These are phyloP conservation scores for Eutrema yunnanense DNA, from an alignment of 345 rosid genomes.

Conservation along the genomic window DNA sequence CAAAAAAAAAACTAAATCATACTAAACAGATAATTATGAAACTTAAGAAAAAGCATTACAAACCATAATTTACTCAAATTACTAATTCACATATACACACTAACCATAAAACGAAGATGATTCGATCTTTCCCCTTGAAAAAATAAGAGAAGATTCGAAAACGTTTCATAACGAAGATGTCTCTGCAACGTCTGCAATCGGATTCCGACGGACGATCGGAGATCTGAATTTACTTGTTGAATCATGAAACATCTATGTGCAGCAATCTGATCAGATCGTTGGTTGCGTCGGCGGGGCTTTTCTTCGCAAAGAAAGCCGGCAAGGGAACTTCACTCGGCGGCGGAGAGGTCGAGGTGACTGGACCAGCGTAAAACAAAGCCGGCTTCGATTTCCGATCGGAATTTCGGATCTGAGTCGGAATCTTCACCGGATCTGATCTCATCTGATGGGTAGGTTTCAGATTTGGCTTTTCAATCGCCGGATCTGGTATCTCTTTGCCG, in stretches of 20 bases:
- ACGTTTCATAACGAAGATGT: neutral
- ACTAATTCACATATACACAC: neutral
- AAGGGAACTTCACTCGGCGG: slow-evolving; percentile 80
- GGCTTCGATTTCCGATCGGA: slow-evolving; percentile 13
- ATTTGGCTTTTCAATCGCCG: slow-evolving; percentile 9
- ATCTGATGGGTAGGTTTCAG: slow-evolving; percentile 23
- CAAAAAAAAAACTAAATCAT: neutral
- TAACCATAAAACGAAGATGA: neutral
- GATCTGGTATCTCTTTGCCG: neutral
- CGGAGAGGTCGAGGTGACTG: slow-evolving; percentile 59
- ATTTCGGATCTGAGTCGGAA: slow-evolving; percentile 18
- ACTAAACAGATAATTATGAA: neutral
- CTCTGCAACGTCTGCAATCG: neutral
- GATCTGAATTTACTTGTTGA: neutral
- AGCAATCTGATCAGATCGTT: slow-evolving; percentile 44
- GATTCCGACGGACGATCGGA: neutral
- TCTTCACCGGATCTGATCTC: slow-evolving; percentile 28
- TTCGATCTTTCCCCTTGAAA: slow-evolving; percentile 61
- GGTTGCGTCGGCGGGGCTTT: slow-evolving; percentile 38
- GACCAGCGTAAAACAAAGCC: slow-evolving; percentile 56
- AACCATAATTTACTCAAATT: neutral
- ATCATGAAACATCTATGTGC: slow-evolving; percentile 30
- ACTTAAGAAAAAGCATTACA: neutral
- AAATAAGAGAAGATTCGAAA: slow-evolving; percentile 50
- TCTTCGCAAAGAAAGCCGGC: slow-evolving; percentile 60